A percentile compares a stretch with the other conserved stretches of the same genome.
Conservation (phyloP, 2,329 filamentous ascomycete species). For the Curvularia sp. region DNA sequence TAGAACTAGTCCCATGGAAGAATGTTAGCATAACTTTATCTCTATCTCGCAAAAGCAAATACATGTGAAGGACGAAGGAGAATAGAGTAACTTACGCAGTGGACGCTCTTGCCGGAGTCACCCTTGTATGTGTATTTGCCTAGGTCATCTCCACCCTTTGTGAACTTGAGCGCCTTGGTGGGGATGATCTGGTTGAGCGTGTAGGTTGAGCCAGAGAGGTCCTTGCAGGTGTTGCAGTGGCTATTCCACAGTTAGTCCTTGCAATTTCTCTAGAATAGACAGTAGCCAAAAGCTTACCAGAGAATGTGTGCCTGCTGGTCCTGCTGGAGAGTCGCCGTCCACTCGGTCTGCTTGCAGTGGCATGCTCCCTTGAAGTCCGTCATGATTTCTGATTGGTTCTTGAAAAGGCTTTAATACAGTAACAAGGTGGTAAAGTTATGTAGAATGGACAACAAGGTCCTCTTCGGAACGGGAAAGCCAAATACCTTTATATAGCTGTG, state of each 20-base stretch:
- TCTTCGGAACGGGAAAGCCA: slow-evolving; percentile 1
- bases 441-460: slow-evolving; percentile 21
- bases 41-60: neutral
- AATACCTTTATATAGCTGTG: slow-evolving; percentile 8
- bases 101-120: slow-evolving; percentile 61
- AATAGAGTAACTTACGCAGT: slow-evolving; percentile 50
- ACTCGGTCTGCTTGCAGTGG: slow-evolving; percentile 63
- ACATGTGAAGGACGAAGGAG: no score
- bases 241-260: slow-evolving; percentile 37
- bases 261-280: neutral
- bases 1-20: slow-evolving; percentile 50
- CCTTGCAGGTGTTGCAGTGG: slow-evolving; percentile 66
- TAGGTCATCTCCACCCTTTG: slow-evolving; percentile 58
- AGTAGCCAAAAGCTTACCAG: slow-evolving; percentile 47
- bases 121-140: slow-evolving; percentile 64
- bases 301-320: slow-evolving; percentile 56
- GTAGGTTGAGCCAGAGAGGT: slow-evolving; percentile 58
- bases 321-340: slow-evolving; percentile 57
- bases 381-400: slow-evolving; percentile 45
- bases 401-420: neutral
- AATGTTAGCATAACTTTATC: neutral
- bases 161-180: slow-evolving; percentile 58
- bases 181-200: slow-evolving; percentile 64
- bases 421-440: neutral
- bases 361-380: slow-evolving; percentile 59